Evolutionary conservation across 352 stramenopile species (phyloP), one percentile per base, ranked within the genome.

Genomic region (Phytophthora agathidicida): DNA sequence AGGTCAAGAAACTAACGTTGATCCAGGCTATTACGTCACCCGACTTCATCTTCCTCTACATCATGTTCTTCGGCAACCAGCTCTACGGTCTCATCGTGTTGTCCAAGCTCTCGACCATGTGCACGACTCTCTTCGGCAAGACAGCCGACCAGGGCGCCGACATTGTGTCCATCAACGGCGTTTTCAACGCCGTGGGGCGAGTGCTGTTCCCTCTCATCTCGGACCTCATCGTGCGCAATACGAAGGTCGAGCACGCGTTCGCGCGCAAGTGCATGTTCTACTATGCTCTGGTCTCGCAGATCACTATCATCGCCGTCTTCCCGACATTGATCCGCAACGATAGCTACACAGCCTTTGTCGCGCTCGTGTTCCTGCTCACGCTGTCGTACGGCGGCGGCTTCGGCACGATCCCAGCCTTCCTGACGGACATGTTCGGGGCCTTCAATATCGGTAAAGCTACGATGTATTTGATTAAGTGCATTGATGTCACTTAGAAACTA

Each of bases 371-470:
- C 65, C 53, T 92, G 36, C 49, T 94, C 14, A 93, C 83, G 43
- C 41, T 77, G 11, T 77, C 66, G 58, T 94, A 93, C 56, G 85
- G 85, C 13, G 85, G 81, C 17, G 80, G 79, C 39, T 88, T 92
- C 41, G 82, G 83, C 48, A 89, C 70, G 30, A 92, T 93, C 64
- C 81, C 83, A 37, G 77, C 58, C 52, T 87, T 93, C 53, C 47
- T 94, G 14, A 89, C 80, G 7, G 85, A 93, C 43, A 93, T 93
- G 82, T 94, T 91, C 55, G 85, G 85, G n/a, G 77, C 79, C 5
- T 91, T 71, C 55, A 92, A 94, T 71, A 90, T 92, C 42, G 85
- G 81, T n/a, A n/a, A n/a, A n/a, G n/a, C n/a, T n/a, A n/a, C n/a
- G n/a, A n/a, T n/a, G n/a, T n/a, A n/a, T n/a, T n/a, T n/a, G n/a